Percentiles rank a stretch among this genome's conserved stretches.
phyloP scores from a whole-genome alignment of 441 rosid genomes.

The Mallotus repandus region DNA sequence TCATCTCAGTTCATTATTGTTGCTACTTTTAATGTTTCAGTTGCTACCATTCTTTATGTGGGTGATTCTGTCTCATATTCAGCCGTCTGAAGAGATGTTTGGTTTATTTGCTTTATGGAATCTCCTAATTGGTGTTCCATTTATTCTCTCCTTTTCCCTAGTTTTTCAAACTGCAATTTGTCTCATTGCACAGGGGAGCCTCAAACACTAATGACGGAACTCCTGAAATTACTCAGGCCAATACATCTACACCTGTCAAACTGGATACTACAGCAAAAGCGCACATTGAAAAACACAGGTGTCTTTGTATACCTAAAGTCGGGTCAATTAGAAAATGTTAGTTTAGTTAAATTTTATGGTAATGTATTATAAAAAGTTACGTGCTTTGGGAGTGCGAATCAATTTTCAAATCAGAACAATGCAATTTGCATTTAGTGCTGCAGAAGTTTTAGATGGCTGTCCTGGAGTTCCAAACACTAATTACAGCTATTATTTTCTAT shows the following conservation, averaged over 20 bases:
- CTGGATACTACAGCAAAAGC: conserved; percentile 53
- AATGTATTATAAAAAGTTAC: neutral
- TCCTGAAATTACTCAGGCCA: conserved; percentile 32
- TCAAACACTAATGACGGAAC: conserved; percentile 37
- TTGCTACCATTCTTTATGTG: conserved; percentile 2
- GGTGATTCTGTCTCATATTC: conserved; percentile 31
- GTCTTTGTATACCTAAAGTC: neutral
- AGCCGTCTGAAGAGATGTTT: conserved; percentile 31
- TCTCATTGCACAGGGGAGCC: conserved; percentile 34
- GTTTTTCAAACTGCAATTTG: neutral
- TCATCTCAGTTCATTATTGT: neutral
- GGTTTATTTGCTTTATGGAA: conserved; percentile 10
- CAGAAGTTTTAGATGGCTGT: neutral
- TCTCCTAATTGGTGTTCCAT: conserved; percentile 7
- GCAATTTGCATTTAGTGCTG: neutral
- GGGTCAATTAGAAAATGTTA: neutral
- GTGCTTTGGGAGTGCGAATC: neutral
- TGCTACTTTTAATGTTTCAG: neutral
- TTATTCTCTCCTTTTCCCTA: neutral
- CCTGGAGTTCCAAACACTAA: neutral
- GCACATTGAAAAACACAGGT: conserved; percentile 82
- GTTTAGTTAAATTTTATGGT: neutral
- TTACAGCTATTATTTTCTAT: neutral
- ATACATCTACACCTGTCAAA: conserved; percentile 46
- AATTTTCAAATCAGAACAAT: neutral